Evolutionary conservation across 83 land plant genomes (phyloP), one percentile per base, ranked within the genome.

Genomic region (Thuja plicata): DNA sequence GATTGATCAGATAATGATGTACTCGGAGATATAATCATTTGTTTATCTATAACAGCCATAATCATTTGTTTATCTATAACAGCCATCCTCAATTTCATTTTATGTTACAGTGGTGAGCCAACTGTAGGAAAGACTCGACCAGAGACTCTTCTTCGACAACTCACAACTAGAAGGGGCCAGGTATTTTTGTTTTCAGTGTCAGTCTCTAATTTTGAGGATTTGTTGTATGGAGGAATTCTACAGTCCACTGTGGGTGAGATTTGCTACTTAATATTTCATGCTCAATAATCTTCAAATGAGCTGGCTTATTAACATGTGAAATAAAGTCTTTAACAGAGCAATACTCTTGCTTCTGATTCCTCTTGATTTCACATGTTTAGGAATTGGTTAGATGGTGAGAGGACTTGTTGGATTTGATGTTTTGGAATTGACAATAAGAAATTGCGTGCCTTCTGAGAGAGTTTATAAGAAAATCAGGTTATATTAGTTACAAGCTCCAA

Each of bases 161-260:
- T 98, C 12, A 98, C 99, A 46, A 98, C 99, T 16, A 98, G 95
- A 87, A 98, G 95, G 92, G 99, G 99, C 27, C 99, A 98, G 97
- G 99, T 95, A 85, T 30, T 34, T 32, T 48, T 50, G 21, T 52
- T 84, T 16, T 84, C 86, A 30, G 16, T 84, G 37, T 34, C 21
- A 34, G 19, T 32, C 38, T 5, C 7, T 40, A 30, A 52, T 34
- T 30, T 52, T 52, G 84, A 80, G 40, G 21, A 84, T 30, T 50
- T 12, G 8, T 84, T 52, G 62, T 15, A 84, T 84, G 40, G 21
- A 50, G 40, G 41, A 46, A 32, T 84, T 84, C 86, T 50, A 15
- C 8, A 84, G 34, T 84, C 34, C 13, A 32, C 32, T 54, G 19
- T 48, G 41, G 27, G 45, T 17, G 27, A 38, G 82, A 40, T 79